These are phyloP conservation scores for Podosphaera aphanis DNA, from an alignment of 2,329 filamentous ascomycete genomes.

Conservation along the genomic window DNA sequence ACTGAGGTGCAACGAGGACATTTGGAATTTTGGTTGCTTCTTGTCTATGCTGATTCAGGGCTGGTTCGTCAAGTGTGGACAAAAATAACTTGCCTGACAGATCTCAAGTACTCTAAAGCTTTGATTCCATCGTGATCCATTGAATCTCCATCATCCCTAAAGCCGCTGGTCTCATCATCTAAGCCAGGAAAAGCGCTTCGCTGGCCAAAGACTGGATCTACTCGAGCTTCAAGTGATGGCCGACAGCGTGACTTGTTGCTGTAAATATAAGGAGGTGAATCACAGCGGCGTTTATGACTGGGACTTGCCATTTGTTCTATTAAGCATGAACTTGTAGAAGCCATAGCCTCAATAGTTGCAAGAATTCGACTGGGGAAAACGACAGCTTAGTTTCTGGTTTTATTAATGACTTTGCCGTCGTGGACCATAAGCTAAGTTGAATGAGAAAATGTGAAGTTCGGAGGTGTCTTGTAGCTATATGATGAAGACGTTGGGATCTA, in stretches of 20 bases:
- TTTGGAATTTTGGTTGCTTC: slow-evolving; percentile 55
- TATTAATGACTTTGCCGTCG: no score
- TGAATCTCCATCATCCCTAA: slow-evolving; percentile 27
- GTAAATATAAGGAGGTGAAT: slow-evolving; percentile 3
- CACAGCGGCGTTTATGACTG: slow-evolving; percentile 8
- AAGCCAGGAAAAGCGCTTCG: slow-evolving; percentile 46
- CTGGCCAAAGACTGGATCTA: slow-evolving; percentile 47
- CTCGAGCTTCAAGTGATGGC: slow-evolving; percentile 13
- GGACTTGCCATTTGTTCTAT: slow-evolving; percentile 4
- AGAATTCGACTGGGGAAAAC: background rate
- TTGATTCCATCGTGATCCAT: slow-evolving; percentile 38
- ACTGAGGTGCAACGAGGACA: slow-evolving; percentile 39
- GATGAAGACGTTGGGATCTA: no score
- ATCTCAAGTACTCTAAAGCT: slow-evolving; percentile 42
- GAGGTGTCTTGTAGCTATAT: no score
- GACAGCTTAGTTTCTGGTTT: no score
- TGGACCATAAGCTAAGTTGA: no score
- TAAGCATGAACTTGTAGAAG: background rate
- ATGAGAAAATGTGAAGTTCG: no score
- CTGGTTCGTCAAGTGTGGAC: background rate
- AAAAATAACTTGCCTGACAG: slow-evolving; percentile 36
- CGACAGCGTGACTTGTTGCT: slow-evolving; percentile 9
- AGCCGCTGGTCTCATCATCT: slow-evolving; percentile 20
- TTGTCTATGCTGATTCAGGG: slow-evolving; percentile 25
- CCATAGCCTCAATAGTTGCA: slow-evolving; percentile 1